These are phyloP conservation scores for Spergularia azorica DNA, from an alignment of 179 eudicot species.

Conservation along the genomic window DNA sequence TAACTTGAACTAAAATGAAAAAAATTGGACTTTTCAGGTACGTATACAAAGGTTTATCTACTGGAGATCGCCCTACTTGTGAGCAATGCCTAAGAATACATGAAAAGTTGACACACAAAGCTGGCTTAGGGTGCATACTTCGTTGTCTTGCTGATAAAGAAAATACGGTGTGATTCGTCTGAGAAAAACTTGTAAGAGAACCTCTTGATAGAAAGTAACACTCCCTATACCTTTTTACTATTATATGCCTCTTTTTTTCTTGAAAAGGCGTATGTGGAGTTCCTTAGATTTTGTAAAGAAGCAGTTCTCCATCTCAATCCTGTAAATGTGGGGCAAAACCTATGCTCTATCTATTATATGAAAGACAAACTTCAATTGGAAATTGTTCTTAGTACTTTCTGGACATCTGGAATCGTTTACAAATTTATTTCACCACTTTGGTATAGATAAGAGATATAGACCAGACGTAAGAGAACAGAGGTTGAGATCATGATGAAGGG, in stretches of 20 bases:
- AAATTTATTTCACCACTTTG: neutral
- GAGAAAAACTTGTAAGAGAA: neutral
- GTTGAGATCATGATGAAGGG: neutral
- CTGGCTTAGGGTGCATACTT: slow-evolving; percentile 91
- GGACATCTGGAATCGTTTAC: neutral
- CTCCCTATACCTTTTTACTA: neutral
- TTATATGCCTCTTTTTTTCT: neutral
- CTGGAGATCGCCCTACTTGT: slow-evolving; percentile 95
- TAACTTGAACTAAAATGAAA: neutral
- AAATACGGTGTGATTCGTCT: slow-evolving; percentile 55
- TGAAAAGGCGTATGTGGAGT: neutral
- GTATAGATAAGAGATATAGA: neutral
- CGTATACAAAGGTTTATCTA: slow-evolving; percentile 83
- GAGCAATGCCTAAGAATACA: slow-evolving; percentile 91
- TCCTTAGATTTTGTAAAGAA: slow-evolving; percentile 21
- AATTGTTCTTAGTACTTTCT: neutral
- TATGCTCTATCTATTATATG: neutral
- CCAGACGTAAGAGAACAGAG: neutral
- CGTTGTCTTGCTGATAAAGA: slow-evolving; percentile 80
- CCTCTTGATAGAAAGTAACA: neutral
- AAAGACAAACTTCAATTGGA: neutral
- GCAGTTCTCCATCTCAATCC: neutral
- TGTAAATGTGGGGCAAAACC: neutral
- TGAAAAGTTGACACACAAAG: slow-evolving; percentile 83
- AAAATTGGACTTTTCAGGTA: slow-evolving; percentile 49